phyloP scores from a whole-genome alignment of 176 grass and related monocot genomes.

The sorghum (Sorghum bicolor) region Sorghum_bicolor_NCBIv3 NC_012871.2:71950501-71951000 shows the following conservation, averaged over 20 bases:
- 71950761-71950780: conserved; percentile 55
- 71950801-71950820: conserved; percentile 41
- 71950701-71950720: background rate
- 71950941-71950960: background rate
- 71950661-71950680: background rate
- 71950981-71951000: background rate
- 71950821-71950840: conserved; percentile 48
- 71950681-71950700: background rate
- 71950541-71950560: conserved; percentile 41
- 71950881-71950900: conserved; percentile 57
- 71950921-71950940: conserved; percentile 64
- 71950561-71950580: conserved; percentile 36
- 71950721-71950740: background rate
- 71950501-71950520: conserved; percentile 64
- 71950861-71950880: conserved; percentile 53
- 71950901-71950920: conserved; percentile 53
- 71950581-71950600: conserved; percentile 41
- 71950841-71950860: conserved; percentile 49
- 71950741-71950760: conserved; percentile 60
- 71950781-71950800: conserved; percentile 66
- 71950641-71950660: conserved; percentile 35
- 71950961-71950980: background rate
- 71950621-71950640: conserved; percentile 75
- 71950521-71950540: conserved; percentile 48
- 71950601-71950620: conserved; percentile 69